Percentiles rank a stretch among this genome's conserved stretches.
These are phyloP conservation scores for Aciculosporium take DNA, from an alignment of 2,329 filamentous ascomycete species.

Conservation along the genomic window DNA sequence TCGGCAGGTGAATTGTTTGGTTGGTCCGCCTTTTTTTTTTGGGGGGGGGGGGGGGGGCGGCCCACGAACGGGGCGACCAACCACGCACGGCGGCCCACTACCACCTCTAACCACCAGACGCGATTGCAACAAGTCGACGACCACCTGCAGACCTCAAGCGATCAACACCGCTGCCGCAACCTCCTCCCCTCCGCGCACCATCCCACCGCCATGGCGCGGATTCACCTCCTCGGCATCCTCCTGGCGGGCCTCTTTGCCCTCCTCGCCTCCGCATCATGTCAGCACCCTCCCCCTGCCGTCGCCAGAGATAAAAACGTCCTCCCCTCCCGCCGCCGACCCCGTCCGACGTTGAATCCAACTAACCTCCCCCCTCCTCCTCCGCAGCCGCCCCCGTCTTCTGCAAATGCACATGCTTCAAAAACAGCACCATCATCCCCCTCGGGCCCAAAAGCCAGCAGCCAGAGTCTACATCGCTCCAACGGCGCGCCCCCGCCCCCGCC, in stretches of 20 bases:
- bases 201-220: slow-evolving; percentile 23
- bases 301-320: no score
- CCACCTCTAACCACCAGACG: no score
- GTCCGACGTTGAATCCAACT: no score
- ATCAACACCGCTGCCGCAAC: no score
- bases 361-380: no score
- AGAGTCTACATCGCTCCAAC: no score
- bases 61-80: no score
- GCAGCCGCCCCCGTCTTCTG: slow-evolving; percentile 49
- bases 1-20: no score
- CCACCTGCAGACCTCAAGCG: no score
- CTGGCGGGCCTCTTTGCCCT: slow-evolving; percentile 21
- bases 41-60: background rate
- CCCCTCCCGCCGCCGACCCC: slow-evolving; percentile 33
- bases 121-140: no score
- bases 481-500: no score
- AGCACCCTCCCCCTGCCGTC: slow-evolving; percentile 9
- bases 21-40: slow-evolving; percentile 9
- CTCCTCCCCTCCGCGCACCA: background rate
- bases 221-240: slow-evolving; percentile 22
- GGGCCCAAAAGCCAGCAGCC: slow-evolving; percentile 26
- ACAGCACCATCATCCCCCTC: slow-evolving; percentile 52
- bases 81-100: slow-evolving; percentile 10
- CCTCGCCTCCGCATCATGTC: slow-evolving; percentile 28
- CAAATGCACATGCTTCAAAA: slow-evolving; percentile 58